Evolutionary conservation across 805 yeast genomes (phyloP).

Genomic region (Kluyveromyces dobzhanskii): DNA sequence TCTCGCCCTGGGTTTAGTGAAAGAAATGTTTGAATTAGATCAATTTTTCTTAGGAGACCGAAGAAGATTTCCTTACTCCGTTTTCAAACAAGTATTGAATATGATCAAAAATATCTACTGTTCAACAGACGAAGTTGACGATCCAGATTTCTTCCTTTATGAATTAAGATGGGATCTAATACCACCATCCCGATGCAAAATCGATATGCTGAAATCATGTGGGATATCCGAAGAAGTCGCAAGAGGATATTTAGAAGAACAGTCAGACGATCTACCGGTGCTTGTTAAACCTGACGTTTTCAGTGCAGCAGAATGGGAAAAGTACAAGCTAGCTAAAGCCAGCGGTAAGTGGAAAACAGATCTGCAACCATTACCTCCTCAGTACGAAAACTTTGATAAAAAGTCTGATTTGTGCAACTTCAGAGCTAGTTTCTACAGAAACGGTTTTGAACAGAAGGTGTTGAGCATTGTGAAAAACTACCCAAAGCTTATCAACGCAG

Average conservation of each 20-base stretch:
- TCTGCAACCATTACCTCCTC: slow-evolving; percentile 31
- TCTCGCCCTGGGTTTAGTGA: slow-evolving; percentile 16
- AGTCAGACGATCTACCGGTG: slow-evolving; percentile 27
- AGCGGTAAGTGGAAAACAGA: slow-evolving; percentile 20
- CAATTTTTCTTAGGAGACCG: slow-evolving; percentile 21
- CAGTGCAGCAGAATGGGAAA: slow-evolving; percentile 29
- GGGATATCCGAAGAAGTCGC: slow-evolving; percentile 30
- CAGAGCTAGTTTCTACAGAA: slow-evolving; percentile 29
- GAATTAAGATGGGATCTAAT: slow-evolving; percentile 26
- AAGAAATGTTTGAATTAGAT: slow-evolving; percentile 12
- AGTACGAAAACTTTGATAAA: slow-evolving; percentile 32
- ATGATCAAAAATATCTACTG: slow-evolving; percentile 37
- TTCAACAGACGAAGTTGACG: slow-evolving; percentile 29
- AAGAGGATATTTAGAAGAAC: slow-evolving; percentile 21
- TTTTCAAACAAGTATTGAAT: slow-evolving; percentile 39
- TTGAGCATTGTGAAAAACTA: slow-evolving; percentile 36
- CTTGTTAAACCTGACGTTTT: slow-evolving; percentile 20
- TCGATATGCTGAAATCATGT: slow-evolving; percentile 14
- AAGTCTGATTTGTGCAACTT: slow-evolving; percentile 34
- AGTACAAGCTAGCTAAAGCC: slow-evolving; percentile 8
- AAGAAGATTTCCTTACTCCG: slow-evolving; percentile 28
- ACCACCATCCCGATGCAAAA: slow-evolving; percentile 19
- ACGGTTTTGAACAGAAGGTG: slow-evolving; percentile 34
- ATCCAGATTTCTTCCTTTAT: slow-evolving; percentile 24
- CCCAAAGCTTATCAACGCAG: slow-evolving; percentile 31